Conservation (phyloP, 768 basidiomycete genomes). For the Leucocoprinus leucothites region DNA sequence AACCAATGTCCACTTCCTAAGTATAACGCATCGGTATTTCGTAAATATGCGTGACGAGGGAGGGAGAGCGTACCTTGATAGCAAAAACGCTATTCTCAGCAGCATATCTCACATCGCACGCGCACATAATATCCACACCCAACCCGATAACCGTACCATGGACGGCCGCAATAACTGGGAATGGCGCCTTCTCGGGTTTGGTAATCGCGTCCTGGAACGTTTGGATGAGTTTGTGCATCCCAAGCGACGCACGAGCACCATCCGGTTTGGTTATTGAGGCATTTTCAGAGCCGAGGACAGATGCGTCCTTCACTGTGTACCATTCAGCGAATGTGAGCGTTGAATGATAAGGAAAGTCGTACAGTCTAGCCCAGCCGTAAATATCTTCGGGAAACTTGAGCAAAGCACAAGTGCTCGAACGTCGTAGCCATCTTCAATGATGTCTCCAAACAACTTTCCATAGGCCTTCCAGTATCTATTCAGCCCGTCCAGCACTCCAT, state of each 20-base stretch:
- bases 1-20: conserved; percentile 83
- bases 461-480: conserved; percentile 76
- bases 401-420: conserved; percentile 74
- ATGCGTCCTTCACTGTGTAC: conserved; percentile 29
- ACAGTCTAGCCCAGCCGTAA: conserved; percentile 86
- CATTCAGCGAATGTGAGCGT: background rate
- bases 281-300: conserved; percentile 20
- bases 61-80: conserved; percentile 63
- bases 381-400: conserved; percentile 66
- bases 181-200: conserved; percentile 60
- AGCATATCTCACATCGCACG: conserved; percentile 80
- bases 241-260: conserved; percentile 48
- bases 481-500: background rate
- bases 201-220: conserved; percentile 72
- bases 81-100: conserved; percentile 59
- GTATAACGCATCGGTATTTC: background rate
- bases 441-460: conserved; percentile 53
- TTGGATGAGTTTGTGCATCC: conserved; percentile 43
- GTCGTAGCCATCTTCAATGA: conserved; percentile 45
- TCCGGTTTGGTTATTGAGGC: conserved; percentile 32
- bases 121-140: conserved; percentile 68
- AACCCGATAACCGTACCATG: conserved; percentile 77
- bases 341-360: conserved; percentile 15
- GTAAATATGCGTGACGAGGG: conserved; percentile 25
- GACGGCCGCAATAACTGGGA: conserved; percentile 82